A percentile compares a stretch with the other conserved stretches of the same genome.
Conservation (phyloP, 1,284 basidiomycete species). For the Cutaneotrichosporon mucoides region DNA sequence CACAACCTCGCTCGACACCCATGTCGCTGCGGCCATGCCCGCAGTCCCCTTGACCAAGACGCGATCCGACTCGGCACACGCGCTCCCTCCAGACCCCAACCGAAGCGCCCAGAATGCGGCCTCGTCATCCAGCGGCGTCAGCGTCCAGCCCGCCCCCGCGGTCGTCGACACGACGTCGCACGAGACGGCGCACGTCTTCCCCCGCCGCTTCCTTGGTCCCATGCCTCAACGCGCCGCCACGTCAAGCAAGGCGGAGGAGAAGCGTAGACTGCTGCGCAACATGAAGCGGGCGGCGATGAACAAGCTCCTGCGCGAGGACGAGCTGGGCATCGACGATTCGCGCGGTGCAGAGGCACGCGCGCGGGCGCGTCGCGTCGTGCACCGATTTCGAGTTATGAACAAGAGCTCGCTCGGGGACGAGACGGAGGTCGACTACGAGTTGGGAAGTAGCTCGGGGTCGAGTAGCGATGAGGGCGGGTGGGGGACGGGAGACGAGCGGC, state of each 20-base stretch:
- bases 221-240: constrained; percentile 34
- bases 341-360: background rate
- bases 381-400: constrained; percentile 18
- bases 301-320: background rate
- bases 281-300: constrained; percentile 14
- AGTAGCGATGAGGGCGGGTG: constrained; percentile 8
- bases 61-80: too few species aligned
- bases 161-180: constrained; percentile 28
- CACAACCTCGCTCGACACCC: too few species aligned
- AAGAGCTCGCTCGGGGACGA: constrained; percentile 6
- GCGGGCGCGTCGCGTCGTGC: constrained; percentile 12
- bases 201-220: constrained; percentile 40
- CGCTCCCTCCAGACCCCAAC: too few species aligned
- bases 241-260: constrained; percentile 23
- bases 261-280: constrained; percentile 17
- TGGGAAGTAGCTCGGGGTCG: constrained; percentile 7
- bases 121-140: background rate
- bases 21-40: too few species aligned
- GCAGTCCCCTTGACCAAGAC: too few species aligned
- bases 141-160: constrained; percentile 28
- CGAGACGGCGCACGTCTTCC: constrained; percentile 25
- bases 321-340: constrained; percentile 5
- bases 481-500: background rate
- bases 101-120: too few species aligned
- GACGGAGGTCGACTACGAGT: constrained; percentile 9